Evolutionary conservation across 2,329 filamentous ascomycete species (phyloP).

Genomic region (Sporothrix globosa): DNA sequence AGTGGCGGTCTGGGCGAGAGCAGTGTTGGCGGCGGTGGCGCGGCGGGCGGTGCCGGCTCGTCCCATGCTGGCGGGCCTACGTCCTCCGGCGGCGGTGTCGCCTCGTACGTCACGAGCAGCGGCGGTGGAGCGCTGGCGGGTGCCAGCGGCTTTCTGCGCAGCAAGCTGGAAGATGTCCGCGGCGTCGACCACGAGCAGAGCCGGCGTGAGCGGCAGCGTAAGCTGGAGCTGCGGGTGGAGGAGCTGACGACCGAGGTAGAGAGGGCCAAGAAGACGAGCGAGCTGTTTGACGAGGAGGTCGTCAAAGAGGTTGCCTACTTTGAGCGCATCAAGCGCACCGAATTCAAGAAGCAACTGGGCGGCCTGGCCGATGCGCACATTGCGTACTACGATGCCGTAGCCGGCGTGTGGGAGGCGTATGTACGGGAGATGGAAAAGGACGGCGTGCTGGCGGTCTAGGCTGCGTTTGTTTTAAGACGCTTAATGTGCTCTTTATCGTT

Average conservation of each 20-base stretch:
- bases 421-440: constrained; percentile 84
- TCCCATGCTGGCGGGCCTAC: constrained; percentile 35
- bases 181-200: constrained; percentile 95
- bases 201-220: constrained; percentile 81
- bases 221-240: constrained; percentile 89
- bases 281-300: constrained; percentile 95
- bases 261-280: constrained; percentile 79
- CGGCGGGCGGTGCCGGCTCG: constrained; percentile 11
- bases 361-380: constrained; percentile 83
- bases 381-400: constrained; percentile 78
- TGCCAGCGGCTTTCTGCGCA: constrained; percentile 82
- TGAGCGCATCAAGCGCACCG: constrained; percentile 91
- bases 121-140: constrained; percentile 59
- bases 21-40: constrained; percentile 5
- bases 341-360: constrained; percentile 87
- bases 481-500: neutral
- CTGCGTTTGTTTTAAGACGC: neutral
- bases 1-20: constrained; percentile 37
- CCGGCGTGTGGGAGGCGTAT: constrained; percentile 86
- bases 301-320: constrained; percentile 92
- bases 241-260: constrained; percentile 89
- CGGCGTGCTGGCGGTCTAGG: constrained; percentile 44
- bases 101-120: constrained; percentile 31
- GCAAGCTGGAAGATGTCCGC: constrained; percentile 94
- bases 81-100: constrained; percentile 42